Base-by-base conservation (phyloP, 2,329 filamentous ascomycete genomes). In the Hypomyces rosellus region DNA sequence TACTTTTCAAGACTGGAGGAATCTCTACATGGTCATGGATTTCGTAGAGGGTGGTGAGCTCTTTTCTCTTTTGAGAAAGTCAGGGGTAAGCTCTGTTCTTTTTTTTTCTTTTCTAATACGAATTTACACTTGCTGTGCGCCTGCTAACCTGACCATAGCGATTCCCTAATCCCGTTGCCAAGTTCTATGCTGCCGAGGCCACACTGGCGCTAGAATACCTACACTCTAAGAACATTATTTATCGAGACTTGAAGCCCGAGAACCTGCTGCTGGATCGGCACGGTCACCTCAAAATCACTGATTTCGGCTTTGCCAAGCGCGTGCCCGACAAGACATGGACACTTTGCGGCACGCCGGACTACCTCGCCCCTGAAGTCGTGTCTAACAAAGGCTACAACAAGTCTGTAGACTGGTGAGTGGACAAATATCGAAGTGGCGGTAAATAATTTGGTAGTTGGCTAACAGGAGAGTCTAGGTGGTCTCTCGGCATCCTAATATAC, bases 11-110 rank as follows among this genome's bases (percentile, higher is more conserved):
- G 93, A 99, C 64, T 81, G 85, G 46, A 90, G 85, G 72, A 97
- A 96, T 67, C 75, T 99, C 34, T 99, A 99, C 80, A 99, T 99
- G 93, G 93, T 99, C 63, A 99, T 99, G 93, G 93, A 99, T 70
- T 99, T 99, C 74, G 92, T 99, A 48, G 93, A 99, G 71, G 93
- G 93, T 59, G 93, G 93, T 63, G 93, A 99, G 76, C 77, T 99
- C 49, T 99, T 99, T 69, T 97, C 92, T 59, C 72, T 99, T 62
- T 75, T 99, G 61, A 81, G 93, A 61, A 97, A 99, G 71, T 97
- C 92, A 77, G 85, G 92, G 80, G 81, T 81, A 78, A 71, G 77
- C 72, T 48, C 16, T 20, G 18, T 34, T 30, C 13, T 5, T 37
- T 37, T 15, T 16, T 20, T 12, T n/a, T n/a, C n/a, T n/a, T n/a